These are phyloP conservation scores for Talaromyces liani DNA, from an alignment of 495 filamentous ascomycete genomes.

Conservation along the genomic window DNA sequence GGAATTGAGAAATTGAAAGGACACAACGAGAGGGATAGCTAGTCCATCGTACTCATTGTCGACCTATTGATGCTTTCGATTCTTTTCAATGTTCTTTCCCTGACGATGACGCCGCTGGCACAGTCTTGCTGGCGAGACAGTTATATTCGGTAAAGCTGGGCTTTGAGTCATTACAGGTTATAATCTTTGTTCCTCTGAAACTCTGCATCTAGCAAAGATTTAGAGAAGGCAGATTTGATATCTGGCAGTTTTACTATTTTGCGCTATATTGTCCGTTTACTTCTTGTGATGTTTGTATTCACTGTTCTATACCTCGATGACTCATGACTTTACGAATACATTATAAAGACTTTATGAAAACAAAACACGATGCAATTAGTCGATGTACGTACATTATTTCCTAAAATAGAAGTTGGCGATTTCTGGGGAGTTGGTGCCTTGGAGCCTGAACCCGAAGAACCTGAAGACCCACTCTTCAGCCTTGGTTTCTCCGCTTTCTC, in stretches of 20 bases:
- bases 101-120: constrained; percentile 1
- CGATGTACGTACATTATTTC: background rate
- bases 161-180: constrained; percentile 1
- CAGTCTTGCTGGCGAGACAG: constrained; percentile 3
- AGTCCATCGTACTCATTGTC: background rate
- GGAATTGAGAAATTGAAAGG: constrained; percentile 36
- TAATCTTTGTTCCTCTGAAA: background rate
- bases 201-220: background rate
- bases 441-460: background rate
- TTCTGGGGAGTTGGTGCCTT: background rate
- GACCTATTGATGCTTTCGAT: background rate
- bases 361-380: background rate
- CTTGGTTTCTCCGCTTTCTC: background rate
- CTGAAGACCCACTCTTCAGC: background rate
- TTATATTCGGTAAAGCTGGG: background rate
- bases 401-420: background rate
- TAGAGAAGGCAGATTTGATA: background rate
- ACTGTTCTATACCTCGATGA: background rate
- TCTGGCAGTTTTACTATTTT: background rate
- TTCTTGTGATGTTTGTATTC: background rate
- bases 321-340: background rate
- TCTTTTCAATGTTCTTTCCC: background rate
- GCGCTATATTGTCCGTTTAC: background rate
- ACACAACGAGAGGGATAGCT: background rate
- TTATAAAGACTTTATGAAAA: background rate